Conservation (phyloP, 768 basidiomycete genomes). For the Leccinum obscurum region DNA sequence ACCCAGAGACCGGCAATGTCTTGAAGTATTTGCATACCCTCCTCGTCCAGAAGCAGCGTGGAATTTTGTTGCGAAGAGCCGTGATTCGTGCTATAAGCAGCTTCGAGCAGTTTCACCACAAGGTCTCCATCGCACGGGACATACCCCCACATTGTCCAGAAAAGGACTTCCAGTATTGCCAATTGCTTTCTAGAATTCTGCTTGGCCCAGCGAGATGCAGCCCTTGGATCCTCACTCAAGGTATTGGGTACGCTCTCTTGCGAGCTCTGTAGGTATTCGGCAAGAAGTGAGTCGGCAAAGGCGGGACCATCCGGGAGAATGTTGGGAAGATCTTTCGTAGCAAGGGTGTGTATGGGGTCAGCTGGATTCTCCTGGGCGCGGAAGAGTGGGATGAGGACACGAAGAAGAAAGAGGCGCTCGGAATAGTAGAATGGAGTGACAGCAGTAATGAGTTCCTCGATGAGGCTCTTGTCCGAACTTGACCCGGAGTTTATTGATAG, state of each 20-base stretch:
- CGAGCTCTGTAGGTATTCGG: slow-evolving; percentile 57
- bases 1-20: slow-evolving; percentile 77
- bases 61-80: slow-evolving; percentile 64
- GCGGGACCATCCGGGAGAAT: slow-evolving; percentile 63
- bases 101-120: slow-evolving; percentile 62
- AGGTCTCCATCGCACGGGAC: slow-evolving; percentile 63
- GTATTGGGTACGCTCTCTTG: slow-evolving; percentile 47
- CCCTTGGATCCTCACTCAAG: slow-evolving; percentile 51
- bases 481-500: slow-evolving; percentile 51
- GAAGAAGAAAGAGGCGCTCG: slow-evolving; percentile 71
- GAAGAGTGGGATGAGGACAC: slow-evolving; percentile 73
- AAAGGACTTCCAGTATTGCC: slow-evolving; percentile 80
- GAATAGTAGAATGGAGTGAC: slow-evolving; percentile 82
- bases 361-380: slow-evolving; percentile 61
- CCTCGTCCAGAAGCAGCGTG: slow-evolving; percentile 71
- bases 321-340: slow-evolving; percentile 53
- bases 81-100: slow-evolving; percentile 62
- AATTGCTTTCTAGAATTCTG: slow-evolving; percentile 78
- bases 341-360: slow-evolving; percentile 54
- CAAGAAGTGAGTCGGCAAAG: slow-evolving; percentile 62
- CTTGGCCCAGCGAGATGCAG: slow-evolving; percentile 68
- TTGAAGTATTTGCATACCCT: slow-evolving; percentile 60
- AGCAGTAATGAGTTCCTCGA: slow-evolving; percentile 49
- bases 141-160: slow-evolving; percentile 85
- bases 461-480: slow-evolving; percentile 39